Evolutionary conservation across 192 early-diverging fungal species (phyloP).

Genomic region (Umbelopsis sp.): DNA sequence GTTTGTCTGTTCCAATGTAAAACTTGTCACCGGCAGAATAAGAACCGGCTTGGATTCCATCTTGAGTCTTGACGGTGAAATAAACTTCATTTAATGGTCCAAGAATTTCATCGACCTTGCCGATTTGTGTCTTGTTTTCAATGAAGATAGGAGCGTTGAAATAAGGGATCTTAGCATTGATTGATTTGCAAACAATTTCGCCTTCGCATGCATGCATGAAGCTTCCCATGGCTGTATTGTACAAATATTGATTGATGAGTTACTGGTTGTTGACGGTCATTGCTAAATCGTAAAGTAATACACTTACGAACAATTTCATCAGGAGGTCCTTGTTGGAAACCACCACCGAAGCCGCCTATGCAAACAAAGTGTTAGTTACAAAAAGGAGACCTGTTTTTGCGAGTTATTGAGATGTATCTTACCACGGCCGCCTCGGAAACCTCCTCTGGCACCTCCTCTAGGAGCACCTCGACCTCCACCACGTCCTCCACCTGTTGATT

Average conservation of each 20-base stretch:
- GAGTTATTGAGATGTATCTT: neutral
- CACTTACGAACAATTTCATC: constrained; percentile 44
- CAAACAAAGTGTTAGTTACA: constrained; percentile 11
- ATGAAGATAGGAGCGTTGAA: constrained; percentile 99
- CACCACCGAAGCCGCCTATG: constrained; percentile 29
- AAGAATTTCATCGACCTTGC: constrained; percentile 98
- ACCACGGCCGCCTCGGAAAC: constrained; percentile 22
- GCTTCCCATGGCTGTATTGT: constrained; percentile 73
- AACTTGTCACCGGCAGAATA: constrained; percentile 93
- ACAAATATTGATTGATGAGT: neutral
- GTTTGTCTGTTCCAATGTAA: constrained; percentile 91
- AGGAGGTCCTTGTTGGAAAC: constrained; percentile 35
- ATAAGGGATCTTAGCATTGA: constrained; percentile 92
- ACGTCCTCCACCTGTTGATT: constrained; percentile 14
- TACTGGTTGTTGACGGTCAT: neutral
- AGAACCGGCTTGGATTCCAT: constrained; percentile 88
- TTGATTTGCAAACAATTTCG: constrained; percentile 94
- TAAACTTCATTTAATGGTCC: constrained; percentile 97
- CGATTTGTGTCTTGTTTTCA: constrained; percentile 98
- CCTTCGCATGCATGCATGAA: constrained; percentile 97
- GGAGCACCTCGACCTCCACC: constrained; percentile 21
- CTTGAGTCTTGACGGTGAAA: constrained; percentile 96
- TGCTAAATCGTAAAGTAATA: neutral
- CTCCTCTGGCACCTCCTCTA: constrained; percentile 31
- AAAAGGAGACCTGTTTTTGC: neutral